Evolutionary conservation across 2,329 filamentous ascomycete species (phyloP).

Genomic region (Colletotrichum sp.): DNA sequence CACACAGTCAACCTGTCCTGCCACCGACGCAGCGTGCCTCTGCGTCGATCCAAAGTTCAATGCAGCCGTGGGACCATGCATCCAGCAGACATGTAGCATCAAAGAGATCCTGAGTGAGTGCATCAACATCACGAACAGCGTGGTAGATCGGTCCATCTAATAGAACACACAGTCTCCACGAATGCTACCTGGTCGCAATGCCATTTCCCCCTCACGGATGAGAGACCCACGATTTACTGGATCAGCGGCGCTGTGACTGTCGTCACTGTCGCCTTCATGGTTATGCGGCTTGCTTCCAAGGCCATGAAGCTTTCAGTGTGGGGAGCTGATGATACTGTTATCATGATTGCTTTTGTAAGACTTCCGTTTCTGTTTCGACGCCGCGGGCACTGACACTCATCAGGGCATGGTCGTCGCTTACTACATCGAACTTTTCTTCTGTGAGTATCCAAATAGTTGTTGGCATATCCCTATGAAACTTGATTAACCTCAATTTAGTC

Average conservation of each 20-base stretch:
- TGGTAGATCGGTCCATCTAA: not conserved
- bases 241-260: not conserved
- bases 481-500: conserved; percentile 21
- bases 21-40: conserved; percentile 32
- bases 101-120: conserved; percentile 35
- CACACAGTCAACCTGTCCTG: conserved; percentile 23
- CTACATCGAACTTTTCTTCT: not conserved
- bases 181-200: not conserved
- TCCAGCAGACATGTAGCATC: conserved; percentile 29
- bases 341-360: not conserved
- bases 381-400: not conserved
- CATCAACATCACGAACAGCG: fast-evolving
- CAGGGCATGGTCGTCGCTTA: not conserved
- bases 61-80: conserved; percentile 28
- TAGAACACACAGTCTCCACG: not conserved
- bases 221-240: not conserved
- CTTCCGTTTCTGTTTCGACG: fast-evolving
- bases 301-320: not conserved
- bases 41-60: conserved; percentile 32
- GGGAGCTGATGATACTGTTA: not conserved
- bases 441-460: not conserved
- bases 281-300: not conserved
- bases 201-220: not conserved
- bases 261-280: not conserved
- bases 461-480: too few species aligned